Evolutionary conservation across 2,329 filamentous ascomycete genomes (phyloP).

Genomic region (Ciborinia camelliae): DNA sequence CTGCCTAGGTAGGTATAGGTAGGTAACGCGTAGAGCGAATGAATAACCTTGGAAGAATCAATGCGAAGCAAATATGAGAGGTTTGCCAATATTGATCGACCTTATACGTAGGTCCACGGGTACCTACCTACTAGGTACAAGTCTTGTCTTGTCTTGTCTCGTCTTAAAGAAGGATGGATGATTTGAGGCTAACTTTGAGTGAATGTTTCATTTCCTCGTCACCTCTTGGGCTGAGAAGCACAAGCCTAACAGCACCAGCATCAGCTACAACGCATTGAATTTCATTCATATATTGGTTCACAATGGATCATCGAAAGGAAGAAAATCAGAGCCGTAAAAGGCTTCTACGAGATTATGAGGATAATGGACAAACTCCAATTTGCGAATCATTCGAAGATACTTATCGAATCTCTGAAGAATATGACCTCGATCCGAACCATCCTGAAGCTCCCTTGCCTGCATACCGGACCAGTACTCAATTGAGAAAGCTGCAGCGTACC

Average conservation of each 20-base stretch:
- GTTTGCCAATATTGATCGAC: no score
- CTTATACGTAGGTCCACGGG: no score
- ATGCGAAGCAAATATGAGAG: no score
- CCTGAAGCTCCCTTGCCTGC: constrained; percentile 33
- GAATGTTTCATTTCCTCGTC: neutral
- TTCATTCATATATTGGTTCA: neutral
- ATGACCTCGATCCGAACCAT: constrained; percentile 40
- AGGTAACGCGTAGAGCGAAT: no score
- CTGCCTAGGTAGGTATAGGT: no score
- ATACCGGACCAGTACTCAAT: constrained; percentile 24
- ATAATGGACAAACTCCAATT: constrained; percentile 29
- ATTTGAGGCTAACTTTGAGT: no score
- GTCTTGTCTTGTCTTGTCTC: no score
- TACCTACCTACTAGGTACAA: no score
- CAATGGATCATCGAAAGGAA: constrained; percentile 30
- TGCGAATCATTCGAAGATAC: constrained; percentile 37
- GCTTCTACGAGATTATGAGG: constrained; percentile 33
- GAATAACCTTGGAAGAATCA: no score
- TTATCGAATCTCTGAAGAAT: constrained; percentile 39
- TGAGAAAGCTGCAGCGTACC: constrained; percentile 26
- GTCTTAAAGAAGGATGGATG: no score
- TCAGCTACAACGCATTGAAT: neutral
- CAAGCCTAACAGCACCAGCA: no score
- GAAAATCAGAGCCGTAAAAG: constrained; percentile 35
- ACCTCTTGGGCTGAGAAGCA: neutral